A percentile compares a stretch with the other conserved stretches of the same genome.
These are phyloP conservation scores for Alternaria rosae DNA, from an alignment of 2,329 filamentous ascomycete species.

Conservation along the genomic window DNA sequence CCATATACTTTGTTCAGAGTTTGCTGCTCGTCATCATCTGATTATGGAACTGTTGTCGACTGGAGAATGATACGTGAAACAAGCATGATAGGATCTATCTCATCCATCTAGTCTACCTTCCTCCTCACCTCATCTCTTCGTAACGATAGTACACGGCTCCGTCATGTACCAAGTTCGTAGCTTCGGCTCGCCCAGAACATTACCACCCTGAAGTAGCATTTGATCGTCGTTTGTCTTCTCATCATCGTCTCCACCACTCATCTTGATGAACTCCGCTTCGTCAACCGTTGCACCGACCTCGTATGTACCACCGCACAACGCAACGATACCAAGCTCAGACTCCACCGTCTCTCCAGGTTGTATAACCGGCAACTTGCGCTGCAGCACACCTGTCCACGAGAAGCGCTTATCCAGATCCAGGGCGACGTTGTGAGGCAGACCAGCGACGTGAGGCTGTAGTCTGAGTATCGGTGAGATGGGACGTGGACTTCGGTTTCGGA, in stretches of 20 bases:
- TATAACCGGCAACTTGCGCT: conserved; percentile 73
- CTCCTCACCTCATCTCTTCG: conserved; percentile 23
- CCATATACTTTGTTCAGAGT: not conserved
- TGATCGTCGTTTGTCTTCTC: conserved; percentile 32
- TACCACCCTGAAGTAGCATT: conserved; percentile 32
- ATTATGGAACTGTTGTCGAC: not conserved
- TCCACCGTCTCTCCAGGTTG: conserved; percentile 65
- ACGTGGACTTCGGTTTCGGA: conserved; percentile 75
- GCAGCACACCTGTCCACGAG: conserved; percentile 83
- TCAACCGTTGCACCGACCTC: conserved; percentile 83
- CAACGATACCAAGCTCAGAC: conserved; percentile 73
- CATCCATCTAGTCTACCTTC: not conserved
- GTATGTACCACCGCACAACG: conserved; percentile 81
- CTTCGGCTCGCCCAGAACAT: conserved; percentile 45
- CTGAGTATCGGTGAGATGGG: conserved; percentile 77
- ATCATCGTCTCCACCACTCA: conserved; percentile 22
- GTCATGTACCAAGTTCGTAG: conserved; percentile 55
- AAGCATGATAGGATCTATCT: not conserved
- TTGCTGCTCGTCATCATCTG: not conserved
- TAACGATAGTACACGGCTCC: conserved; percentile 56
- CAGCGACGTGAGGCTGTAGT: conserved; percentile 76
- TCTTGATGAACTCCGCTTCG: conserved; percentile 68
- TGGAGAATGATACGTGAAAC: not conserved
- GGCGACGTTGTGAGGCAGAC: conserved; percentile 74
- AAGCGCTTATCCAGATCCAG: conserved; percentile 84